A percentile compares a stretch with the other conserved stretches of the same genome.
phyloP scores from a whole-genome alignment of 2,329 filamentous ascomycete genomes.

The Daldinia sp. region DNA sequence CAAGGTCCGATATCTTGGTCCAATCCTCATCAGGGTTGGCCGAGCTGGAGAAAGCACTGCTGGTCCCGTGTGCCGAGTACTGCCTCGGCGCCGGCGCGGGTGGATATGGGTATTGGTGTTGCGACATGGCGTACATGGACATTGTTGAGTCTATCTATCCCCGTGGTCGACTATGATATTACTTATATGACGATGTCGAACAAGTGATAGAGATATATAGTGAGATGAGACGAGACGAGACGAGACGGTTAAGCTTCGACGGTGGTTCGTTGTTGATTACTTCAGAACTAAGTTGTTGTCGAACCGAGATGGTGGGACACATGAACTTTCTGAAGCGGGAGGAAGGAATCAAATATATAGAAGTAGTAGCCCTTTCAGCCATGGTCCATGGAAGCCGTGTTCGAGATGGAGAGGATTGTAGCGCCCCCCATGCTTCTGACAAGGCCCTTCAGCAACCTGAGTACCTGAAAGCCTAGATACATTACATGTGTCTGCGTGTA shows the following conservation, averaged over 20 bases:
- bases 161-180: conserved; percentile 19
- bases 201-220: not conserved
- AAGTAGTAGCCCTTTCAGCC: conserved; percentile 36
- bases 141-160: conserved; percentile 47
- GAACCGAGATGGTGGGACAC: conserved; percentile 45
- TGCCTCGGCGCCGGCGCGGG: conserved; percentile 67
- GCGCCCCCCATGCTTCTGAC: conserved; percentile 30
- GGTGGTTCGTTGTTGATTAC: conserved; percentile 14
- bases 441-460: conserved; percentile 4
- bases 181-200: not conserved
- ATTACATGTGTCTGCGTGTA: conserved; percentile 2
- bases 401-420: conserved; percentile 29
- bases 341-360: conserved; percentile 49
- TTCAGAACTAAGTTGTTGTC: conserved; percentile 34
- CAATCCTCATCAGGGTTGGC: conserved; percentile 98
- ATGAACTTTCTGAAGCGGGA: conserved; percentile 36
- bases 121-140: conserved; percentile 61
- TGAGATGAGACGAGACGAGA: conserved; percentile 15
- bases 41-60: conserved; percentile 93
- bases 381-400: conserved; percentile 37
- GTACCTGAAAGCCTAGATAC: conserved; percentile 12
- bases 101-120: conserved; percentile 59
- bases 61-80: conserved; percentile 80
- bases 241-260: conserved; percentile 8
- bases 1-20: conserved; percentile 98